Evolutionary conservation across 2,329 filamentous ascomycete genomes (phyloP).

Genomic region (Claviceps spartinae): DNA sequence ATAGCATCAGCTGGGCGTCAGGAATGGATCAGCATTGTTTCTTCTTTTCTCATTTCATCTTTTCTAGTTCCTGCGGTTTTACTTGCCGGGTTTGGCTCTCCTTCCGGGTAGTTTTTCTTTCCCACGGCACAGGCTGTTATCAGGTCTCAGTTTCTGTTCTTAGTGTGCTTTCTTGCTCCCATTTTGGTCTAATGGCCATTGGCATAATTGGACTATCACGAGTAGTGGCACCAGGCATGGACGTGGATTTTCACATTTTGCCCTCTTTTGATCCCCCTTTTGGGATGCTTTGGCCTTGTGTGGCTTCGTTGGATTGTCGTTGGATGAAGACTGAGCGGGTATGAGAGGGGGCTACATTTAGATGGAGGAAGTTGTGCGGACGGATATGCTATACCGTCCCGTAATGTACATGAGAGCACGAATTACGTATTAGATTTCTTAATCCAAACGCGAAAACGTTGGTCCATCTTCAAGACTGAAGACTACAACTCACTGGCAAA

Average conservation of each 20-base stretch:
- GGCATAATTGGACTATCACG: background rate
- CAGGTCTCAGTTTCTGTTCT: too few species aligned
- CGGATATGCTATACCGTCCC: too few species aligned
- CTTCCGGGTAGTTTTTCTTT: background rate
- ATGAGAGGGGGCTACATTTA: background rate
- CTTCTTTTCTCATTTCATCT: background rate
- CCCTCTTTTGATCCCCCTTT: background rate
- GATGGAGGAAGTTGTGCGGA: too few species aligned
- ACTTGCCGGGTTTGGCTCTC: background rate
- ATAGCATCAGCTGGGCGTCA: background rate
- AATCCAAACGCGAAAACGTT: too few species aligned
- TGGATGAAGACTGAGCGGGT: background rate
- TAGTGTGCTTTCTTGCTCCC: too few species aligned
- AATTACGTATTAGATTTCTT: too few species aligned
- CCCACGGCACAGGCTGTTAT: too few species aligned
- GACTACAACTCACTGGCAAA: too few species aligned
- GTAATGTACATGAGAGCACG: too few species aligned
- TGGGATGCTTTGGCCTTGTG: background rate
- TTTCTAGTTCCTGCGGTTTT: background rate
- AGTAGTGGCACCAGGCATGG: background rate
- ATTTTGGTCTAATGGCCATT: too few species aligned
- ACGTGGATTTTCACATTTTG: background rate
- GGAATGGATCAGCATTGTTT: background rate
- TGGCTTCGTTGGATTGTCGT: background rate
- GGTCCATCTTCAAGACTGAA: too few species aligned